Evolutionary conservation across 2,329 filamentous ascomycete species (phyloP), one percentile per base, ranked within the genome.

Genomic region (Stagonosporopsis vannaccii): DNA sequence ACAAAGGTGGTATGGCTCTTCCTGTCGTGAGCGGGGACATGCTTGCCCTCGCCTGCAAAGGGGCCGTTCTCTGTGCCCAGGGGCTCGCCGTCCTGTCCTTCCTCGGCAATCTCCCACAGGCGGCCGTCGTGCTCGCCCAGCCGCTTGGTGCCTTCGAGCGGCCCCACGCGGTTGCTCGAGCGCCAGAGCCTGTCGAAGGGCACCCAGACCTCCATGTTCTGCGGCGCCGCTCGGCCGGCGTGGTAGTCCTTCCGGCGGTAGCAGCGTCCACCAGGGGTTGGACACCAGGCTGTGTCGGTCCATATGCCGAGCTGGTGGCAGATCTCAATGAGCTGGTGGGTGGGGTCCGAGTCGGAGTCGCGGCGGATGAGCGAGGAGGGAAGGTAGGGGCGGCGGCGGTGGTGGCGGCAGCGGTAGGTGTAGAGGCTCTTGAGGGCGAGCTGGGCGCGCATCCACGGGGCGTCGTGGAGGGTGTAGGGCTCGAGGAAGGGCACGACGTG

Each of bases 221-320:
- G 82, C 44, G 84, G 82, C 0, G 82, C 81, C 45, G 81, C 81
- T 46, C 84, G 78, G 70, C 82, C 82, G 11, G 80, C 79, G 46
- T 85, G 82, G 70, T 86, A 86, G 28, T 84, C 82, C 58, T 82
- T 80, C 59, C 84, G 72, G 51, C 84, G 77, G 60, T 81, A 84
- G 66, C 84, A 86, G 58, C 84, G 75, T 26, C 81, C 81, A 13
- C 82, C 84, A 0, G 84, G 84, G 4, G 82, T 85, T 15, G 84
- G 83, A 66, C 84, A 86, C 84, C 84, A 86, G 22, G 83, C 82
- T 3, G 84, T 85, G 69, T 86, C 84, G 4, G 84, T 86, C 84
- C 84, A 86, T 46, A 86, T 85, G 1, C 81, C 82, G 25, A 86
- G 70, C 50, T 82, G 81, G 61, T 86, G 82, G 61, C 84, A 86